phyloP scores from a whole-genome alignment of 2,329 filamentous ascomycete genomes.

The Penicillium palitans region DNA sequence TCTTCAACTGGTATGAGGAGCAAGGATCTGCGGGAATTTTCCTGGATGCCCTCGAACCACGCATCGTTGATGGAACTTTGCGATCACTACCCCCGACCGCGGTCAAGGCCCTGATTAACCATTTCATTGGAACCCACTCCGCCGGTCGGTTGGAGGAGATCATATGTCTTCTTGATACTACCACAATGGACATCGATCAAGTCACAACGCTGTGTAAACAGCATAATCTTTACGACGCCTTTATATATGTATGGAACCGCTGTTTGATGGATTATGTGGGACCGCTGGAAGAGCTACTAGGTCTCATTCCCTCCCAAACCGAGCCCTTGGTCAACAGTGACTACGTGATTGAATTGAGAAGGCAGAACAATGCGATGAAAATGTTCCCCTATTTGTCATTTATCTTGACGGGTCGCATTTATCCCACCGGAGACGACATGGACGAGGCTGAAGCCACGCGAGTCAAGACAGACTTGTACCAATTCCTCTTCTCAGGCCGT shows the following conservation, averaged over 20 bases:
- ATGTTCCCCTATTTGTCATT: conserved; percentile 95
- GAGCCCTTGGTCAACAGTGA: conserved; percentile 35
- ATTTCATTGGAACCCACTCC: conserved; percentile 75
- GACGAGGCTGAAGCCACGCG: conserved; percentile 68
- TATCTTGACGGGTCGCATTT: conserved; percentile 82
- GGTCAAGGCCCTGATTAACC: conserved; percentile 79
- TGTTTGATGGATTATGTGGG: conserved; percentile 87
- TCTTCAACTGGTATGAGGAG: conserved; percentile 88
- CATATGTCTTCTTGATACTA: conserved; percentile 87
- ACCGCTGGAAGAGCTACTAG: conserved; percentile 78
- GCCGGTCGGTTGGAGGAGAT: conserved; percentile 85
- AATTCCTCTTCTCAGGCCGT: conserved; percentile 87
- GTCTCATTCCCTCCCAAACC: conserved; percentile 36
- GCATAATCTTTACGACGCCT: conserved; percentile 87
- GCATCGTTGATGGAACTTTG: conserved; percentile 77
- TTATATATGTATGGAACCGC: conserved; percentile 96
- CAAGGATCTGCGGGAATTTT: conserved; percentile 72
- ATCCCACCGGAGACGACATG: conserved; percentile 79
- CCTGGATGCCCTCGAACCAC: conserved; percentile 82
- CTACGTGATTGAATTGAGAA: conserved; percentile 58
- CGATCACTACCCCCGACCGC: conserved; percentile 75
- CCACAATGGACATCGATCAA: conserved; percentile 90
- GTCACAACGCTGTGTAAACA: conserved; percentile 88
- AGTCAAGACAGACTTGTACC: conserved; percentile 87
- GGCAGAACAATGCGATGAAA: conserved; percentile 71